Conservation (phyloP, 805 yeast genomes). For the Candida bentonensis region DNA sequence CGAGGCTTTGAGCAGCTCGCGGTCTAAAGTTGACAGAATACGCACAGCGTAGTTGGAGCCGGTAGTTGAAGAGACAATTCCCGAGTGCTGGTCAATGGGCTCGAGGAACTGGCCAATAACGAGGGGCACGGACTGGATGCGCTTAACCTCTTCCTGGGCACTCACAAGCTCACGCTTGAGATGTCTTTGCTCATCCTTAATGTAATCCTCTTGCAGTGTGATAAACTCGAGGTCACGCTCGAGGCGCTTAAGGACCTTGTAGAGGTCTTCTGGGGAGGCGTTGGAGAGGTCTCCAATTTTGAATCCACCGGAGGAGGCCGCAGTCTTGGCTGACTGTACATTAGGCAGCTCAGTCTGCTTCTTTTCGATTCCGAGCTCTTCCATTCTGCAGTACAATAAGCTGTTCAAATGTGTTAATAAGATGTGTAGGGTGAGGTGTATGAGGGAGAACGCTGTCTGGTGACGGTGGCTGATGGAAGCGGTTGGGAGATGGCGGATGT, state of each 20-base stretch:
- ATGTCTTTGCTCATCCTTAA: constrained; percentile 96
- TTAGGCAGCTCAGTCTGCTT: neutral
- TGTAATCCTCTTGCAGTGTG: constrained; percentile 84
- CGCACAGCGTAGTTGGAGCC: constrained; percentile 96
- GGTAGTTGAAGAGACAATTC: constrained; percentile 93
- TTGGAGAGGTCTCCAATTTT: neutral
- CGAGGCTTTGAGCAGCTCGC: constrained; percentile 87
- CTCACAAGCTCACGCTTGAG: constrained; percentile 85
- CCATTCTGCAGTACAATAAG: neutral
- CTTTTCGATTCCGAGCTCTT: neutral
- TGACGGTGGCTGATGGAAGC: too few species aligned
- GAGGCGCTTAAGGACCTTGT: constrained; percentile 69
- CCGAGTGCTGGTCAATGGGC: constrained; percentile 92
- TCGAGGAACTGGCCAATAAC: constrained; percentile 97
- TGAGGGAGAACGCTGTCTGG: too few species aligned
- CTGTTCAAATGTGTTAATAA: neutral
- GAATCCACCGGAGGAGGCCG: neutral
- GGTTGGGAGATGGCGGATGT: too few species aligned
- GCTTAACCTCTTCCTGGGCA: constrained; percentile 96
- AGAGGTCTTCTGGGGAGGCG: constrained; percentile 41
- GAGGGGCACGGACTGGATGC: constrained; percentile 93
- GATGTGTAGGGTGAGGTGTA: too few species aligned
- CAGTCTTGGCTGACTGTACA: neutral
- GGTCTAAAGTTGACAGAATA: constrained; percentile 83
- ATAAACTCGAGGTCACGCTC: constrained; percentile 83